These are phyloP conservation scores for Tulasnella sp. DNA, from an alignment of 768 basidiomycete species.

Conservation along the genomic window DNA sequence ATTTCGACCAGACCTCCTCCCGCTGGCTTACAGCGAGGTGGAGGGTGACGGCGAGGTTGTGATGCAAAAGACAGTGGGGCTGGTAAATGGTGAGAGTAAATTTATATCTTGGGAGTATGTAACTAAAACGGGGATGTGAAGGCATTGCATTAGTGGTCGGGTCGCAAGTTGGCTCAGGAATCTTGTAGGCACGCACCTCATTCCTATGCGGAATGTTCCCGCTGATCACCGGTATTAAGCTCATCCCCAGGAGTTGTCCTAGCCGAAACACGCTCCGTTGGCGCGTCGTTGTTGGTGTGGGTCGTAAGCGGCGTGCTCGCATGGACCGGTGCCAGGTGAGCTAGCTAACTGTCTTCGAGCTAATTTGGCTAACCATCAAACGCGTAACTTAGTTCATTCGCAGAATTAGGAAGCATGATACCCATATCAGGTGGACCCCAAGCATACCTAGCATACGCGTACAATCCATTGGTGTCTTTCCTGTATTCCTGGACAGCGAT, in stretches of 20 bases:
- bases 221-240: conserved; percentile 34
- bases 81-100: conserved; percentile 57
- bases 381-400: conserved; percentile 57
- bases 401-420: conserved; percentile 84
- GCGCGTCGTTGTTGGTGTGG: conserved; percentile 85
- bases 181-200: conserved; percentile 51
- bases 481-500: conserved; percentile 95
- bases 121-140: conserved; percentile 28
- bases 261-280: conserved; percentile 80
- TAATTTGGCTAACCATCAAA: neutral
- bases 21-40: conserved; percentile 72
- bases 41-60: conserved; percentile 57
- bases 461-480: conserved; percentile 79
- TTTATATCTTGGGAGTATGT: neutral
- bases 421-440: conserved; percentile 67
- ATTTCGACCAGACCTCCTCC: conserved; percentile 26
- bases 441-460: conserved; percentile 83
- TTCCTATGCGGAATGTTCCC: neutral
- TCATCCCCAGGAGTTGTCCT: conserved; percentile 90
- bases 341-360: neutral
- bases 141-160: conserved; percentile 84
- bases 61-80: conserved; percentile 52
- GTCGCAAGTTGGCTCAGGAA: conserved; percentile 83
- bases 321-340: conserved; percentile 76
- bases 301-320: conserved; percentile 69